These are phyloP conservation scores for Amanita thiersii DNA, from an alignment of 768 basidiomycete genomes.

Conservation along the genomic window DNA sequence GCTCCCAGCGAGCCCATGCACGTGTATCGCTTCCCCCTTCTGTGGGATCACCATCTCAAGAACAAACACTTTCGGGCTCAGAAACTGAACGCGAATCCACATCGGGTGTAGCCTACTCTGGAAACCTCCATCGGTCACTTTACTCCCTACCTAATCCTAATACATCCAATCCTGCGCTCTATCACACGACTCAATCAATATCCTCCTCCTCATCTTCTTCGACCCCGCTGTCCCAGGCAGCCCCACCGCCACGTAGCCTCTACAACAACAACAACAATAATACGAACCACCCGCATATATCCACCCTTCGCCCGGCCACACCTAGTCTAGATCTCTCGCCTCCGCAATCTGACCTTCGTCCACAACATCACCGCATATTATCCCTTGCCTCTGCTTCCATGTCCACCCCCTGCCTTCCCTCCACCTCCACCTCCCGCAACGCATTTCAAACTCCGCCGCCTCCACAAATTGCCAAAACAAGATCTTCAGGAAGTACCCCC, in stretches of 20 bases:
- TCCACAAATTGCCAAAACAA: constrained; percentile 4
- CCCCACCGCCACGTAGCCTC: neutral
- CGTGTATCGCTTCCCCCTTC: constrained; percentile 15
- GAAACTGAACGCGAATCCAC: constrained; percentile 73
- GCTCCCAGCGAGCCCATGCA: neutral
- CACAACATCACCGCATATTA: constrained; percentile 2
- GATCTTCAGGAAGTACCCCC: neutral
- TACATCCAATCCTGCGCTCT: constrained; percentile 14
- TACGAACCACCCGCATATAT: constrained; percentile 2
- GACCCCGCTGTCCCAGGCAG: neutral
- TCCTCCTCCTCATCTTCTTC: constrained; percentile 13
- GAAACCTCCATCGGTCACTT: constrained; percentile 18
- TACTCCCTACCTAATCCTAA: constrained; percentile 16
- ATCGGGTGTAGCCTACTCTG: constrained; percentile 21
- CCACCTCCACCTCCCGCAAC: neutral
- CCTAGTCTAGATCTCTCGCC: neutral
- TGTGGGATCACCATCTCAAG: constrained; percentile 15
- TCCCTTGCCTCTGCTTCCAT: constrained; percentile 1
- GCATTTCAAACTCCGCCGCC: constrained; percentile 17
- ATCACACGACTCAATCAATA: constrained; percentile 10
- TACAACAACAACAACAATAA: neutral
- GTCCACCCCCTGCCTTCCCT: constrained; percentile 7
- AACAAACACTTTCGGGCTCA: constrained; percentile 53
- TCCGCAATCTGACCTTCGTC: neutral
- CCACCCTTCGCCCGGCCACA: neutral